Conservation (phyloP, 257 asterid species). For the Solanum chiquidenum region DNA sequence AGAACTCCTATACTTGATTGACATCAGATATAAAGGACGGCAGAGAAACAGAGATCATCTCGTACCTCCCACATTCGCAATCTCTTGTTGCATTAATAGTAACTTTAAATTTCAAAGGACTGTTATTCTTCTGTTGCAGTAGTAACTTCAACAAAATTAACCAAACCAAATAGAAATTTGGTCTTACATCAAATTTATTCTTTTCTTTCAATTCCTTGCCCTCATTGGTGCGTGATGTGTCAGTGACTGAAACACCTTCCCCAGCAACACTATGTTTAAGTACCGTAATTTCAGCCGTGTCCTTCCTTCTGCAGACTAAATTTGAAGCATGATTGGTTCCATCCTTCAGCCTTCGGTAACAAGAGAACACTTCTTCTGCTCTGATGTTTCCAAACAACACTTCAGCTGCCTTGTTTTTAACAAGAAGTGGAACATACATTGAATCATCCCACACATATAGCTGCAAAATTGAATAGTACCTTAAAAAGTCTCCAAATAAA, state of each 20-base stretch:
- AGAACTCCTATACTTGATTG: neutral
- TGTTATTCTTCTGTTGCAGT: constrained; percentile 38
- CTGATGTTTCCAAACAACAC: constrained; percentile 45
- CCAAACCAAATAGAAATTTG: constrained; percentile 41
- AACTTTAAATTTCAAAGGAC: constrained; percentile 45
- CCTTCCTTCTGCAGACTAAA: neutral
- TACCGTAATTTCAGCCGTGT: neutral
- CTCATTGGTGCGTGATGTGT: neutral
- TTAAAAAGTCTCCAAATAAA: neutral
- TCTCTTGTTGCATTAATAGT: constrained; percentile 31
- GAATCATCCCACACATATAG: constrained; percentile 61
- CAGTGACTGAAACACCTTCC: neutral
- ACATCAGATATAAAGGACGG: constrained; percentile 14
- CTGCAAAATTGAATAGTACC: constrained; percentile 21
- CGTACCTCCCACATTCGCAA: constrained; percentile 50
- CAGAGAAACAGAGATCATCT: constrained; percentile 43
- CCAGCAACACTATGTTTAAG: neutral
- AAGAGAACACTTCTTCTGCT: constrained; percentile 40
- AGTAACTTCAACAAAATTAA: constrained; percentile 37
- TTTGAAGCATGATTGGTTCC: neutral
- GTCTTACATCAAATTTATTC: neutral
- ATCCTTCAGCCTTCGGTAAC: constrained; percentile 24
- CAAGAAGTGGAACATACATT: constrained; percentile 41
- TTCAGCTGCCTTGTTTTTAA: constrained; percentile 54
- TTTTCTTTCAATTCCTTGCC: neutral